Conservation (phyloP, 139 green algal genomes). For the Chlorella vulgaris region DNA sequence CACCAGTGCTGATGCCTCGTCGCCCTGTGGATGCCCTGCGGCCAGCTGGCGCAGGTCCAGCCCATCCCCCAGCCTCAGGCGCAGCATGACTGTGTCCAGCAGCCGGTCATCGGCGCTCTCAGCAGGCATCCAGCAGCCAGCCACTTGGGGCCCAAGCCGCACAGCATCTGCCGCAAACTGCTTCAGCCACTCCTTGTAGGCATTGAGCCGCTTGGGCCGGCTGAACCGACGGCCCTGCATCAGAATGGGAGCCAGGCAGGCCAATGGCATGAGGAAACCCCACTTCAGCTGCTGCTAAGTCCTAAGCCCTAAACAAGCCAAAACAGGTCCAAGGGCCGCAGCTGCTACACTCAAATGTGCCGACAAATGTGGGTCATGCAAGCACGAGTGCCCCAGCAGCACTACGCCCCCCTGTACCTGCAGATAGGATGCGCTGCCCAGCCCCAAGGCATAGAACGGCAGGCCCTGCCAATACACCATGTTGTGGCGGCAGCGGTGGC, state of each 20-base stretch:
- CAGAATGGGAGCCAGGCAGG: no score
- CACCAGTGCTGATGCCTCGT: conserved; percentile 18
- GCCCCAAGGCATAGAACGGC: conserved; percentile 88
- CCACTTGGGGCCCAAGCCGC: not conserved
- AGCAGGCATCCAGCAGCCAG: conserved; percentile 3
- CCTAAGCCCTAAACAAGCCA: no score
- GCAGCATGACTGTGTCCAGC: conserved; percentile 88
- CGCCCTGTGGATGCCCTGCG: conserved; percentile 15
- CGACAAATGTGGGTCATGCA: no score
- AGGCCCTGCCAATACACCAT: conserved; percentile 83
- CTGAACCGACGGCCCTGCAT: conserved; percentile 63
- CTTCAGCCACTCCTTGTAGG: conserved; percentile 78
- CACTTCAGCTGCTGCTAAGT: no score
- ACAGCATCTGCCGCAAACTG: conserved; percentile 28
- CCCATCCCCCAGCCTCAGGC: conserved; percentile 74
- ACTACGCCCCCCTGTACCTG: no score
- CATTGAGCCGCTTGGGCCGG: conserved; percentile 71
- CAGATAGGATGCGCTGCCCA: conserved; percentile 87
- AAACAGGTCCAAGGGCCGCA: no score
- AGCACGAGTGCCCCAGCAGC: no score
- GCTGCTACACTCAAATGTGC: no score
- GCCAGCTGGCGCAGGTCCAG: conserved; percentile 65
- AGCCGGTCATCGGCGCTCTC: conserved; percentile 68
- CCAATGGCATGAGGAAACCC: no score
- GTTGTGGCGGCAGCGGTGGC: conserved; percentile 89